A percentile compares a stretch with the other conserved stretches of the same genome.
These are phyloP conservation scores for Pythium chondricola DNA, from an alignment of 352 stramenopile genomes.

Conservation along the genomic window DNA sequence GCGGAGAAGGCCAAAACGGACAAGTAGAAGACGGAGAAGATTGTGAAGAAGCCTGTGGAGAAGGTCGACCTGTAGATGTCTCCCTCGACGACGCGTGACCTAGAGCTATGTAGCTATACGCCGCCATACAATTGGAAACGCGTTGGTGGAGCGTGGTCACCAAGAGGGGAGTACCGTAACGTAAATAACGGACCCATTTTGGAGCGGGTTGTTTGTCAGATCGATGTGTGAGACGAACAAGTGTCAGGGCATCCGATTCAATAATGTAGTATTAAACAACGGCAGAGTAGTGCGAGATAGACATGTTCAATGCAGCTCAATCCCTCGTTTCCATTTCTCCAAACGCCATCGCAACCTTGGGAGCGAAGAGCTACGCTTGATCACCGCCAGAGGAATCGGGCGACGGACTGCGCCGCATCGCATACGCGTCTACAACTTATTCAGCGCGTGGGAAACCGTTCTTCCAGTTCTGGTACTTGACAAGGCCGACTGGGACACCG, in stretches of 20 bases:
- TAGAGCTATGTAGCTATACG: too few relatives aligned
- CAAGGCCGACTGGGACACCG: constrained; percentile 48
- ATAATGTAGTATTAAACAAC: constrained; percentile 10
- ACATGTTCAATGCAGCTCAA: not conserved
- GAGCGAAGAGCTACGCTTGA: not conserved
- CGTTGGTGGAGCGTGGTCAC: too few relatives aligned
- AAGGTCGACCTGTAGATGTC: not conserved
- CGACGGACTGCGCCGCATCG: not conserved
- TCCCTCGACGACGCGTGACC: too few relatives aligned
- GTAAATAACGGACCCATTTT: not conserved
- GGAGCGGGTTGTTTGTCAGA: not conserved
- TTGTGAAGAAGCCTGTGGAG: not conserved
- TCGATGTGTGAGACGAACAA: not conserved
- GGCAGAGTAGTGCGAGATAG: not conserved
- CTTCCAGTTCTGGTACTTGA: constrained; percentile 89
- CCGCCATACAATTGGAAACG: too few relatives aligned
- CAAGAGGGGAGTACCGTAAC: too few relatives aligned
- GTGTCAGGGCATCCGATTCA: not conserved
- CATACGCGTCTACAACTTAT: constrained; percentile 27
- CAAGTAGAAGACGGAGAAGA: too few relatives aligned
- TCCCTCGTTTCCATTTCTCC: not conserved
- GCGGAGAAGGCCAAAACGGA: too few relatives aligned
- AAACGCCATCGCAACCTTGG: not conserved
- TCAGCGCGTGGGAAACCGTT: constrained; percentile 78
- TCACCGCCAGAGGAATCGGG: not conserved